Conservation (phyloP, 305 asterid species). For the Fraxinus velutina region DNA sequence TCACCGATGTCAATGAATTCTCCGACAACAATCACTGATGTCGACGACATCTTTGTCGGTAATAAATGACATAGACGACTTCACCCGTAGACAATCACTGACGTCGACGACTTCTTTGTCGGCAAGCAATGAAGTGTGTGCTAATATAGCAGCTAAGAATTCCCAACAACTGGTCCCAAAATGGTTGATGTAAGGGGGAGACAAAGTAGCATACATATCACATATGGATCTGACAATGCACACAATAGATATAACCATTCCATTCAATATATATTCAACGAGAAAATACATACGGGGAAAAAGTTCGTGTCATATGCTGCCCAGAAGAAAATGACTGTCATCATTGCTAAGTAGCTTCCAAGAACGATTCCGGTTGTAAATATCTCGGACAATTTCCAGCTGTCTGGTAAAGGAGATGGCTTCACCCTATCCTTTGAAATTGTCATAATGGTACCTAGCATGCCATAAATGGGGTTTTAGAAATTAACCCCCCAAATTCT, state of each 20-base stretch:
- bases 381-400: slow-evolving; percentile 73
- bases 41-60: neutral
- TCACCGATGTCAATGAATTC: neutral
- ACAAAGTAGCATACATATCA: neutral
- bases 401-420: slow-evolving; percentile 80
- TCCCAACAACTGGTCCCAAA: neutral
- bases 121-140: neutral
- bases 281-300: slow-evolving; percentile 46
- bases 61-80: neutral
- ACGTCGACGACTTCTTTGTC: neutral
- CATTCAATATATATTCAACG: neutral
- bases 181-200: neutral
- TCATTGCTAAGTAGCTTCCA: slow-evolving; percentile 66
- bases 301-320: slow-evolving; percentile 58
- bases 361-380: slow-evolving; percentile 66
- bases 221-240: neutral
- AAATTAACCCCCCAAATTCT: neutral
- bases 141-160: neutral
- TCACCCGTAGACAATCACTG: neutral
- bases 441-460: slow-evolving; percentile 75
- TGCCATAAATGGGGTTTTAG: neutral
- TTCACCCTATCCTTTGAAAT: slow-evolving; percentile 78
- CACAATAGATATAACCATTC: neutral
- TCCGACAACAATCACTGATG: neutral
- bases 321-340: slow-evolving; percentile 81